A percentile compares a stretch with the other conserved stretches of the same genome.
These are phyloP conservation scores for Ceratonia siliqua DNA, from an alignment of 306 rosid genomes.

Conservation along the genomic window DNA sequence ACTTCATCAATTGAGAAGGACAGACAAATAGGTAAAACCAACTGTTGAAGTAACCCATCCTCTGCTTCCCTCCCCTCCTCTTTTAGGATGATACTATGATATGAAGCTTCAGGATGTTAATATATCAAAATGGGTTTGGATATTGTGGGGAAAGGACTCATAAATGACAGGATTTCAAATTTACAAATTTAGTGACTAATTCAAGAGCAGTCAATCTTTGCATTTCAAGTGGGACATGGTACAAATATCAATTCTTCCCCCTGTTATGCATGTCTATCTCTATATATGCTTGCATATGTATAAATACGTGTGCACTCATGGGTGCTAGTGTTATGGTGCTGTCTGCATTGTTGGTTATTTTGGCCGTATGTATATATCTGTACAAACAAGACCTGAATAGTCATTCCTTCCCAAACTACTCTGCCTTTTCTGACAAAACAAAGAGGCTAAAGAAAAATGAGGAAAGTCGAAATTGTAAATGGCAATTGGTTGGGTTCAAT, in stretches of 20 bases:
- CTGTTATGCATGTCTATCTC: conserved; percentile 4
- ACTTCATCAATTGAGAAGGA: conserved; percentile 1
- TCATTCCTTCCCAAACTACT: conserved; percentile 25
- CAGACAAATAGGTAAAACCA: neutral
- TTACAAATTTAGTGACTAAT: conserved; percentile 10
- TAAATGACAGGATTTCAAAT: conserved; percentile 9
- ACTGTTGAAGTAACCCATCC: neutral
- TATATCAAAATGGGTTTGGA: neutral
- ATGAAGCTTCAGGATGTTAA: conserved; percentile 4
- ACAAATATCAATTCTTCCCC: neutral
- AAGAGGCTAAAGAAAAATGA: conserved; percentile 16
- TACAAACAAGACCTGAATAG: neutral
- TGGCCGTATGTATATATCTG: neutral
- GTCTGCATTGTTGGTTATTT: conserved; percentile 21
- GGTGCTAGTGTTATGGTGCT: conserved; percentile 10
- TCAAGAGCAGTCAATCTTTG: conserved; percentile 3
- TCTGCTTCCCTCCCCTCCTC: neutral
- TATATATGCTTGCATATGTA: no score
- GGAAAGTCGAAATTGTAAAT: conserved; percentile 30
- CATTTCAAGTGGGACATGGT: neutral
- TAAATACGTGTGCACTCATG: neutral
- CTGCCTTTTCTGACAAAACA: conserved; percentile 20
- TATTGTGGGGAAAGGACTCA: neutral
- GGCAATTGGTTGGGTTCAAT: conserved; percentile 15
- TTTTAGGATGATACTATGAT: neutral